Percentiles rank a stretch among this genome's conserved stretches.
These are phyloP conservation scores for Xanthoceras sorbifolium DNA, from an alignment of 345 rosid species.

Conservation along the genomic window DNA sequence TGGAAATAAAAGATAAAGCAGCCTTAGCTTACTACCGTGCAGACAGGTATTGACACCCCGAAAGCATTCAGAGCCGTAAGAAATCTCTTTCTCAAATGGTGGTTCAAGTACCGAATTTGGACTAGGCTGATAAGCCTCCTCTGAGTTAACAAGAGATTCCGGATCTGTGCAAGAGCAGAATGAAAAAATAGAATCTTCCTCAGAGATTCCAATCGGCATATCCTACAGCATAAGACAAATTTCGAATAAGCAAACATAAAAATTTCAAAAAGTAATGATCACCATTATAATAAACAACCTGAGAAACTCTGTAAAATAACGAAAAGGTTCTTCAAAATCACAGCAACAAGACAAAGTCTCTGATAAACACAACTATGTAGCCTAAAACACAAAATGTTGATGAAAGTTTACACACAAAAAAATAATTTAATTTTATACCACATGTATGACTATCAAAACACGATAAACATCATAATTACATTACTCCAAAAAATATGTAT, in stretches of 20 bases:
- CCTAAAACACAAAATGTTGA: background rate
- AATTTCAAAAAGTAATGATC: background rate
- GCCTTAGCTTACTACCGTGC: constrained; percentile 41
- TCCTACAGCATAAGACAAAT: constrained; percentile 26
- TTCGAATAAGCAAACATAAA: constrained; percentile 8
- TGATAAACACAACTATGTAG: background rate
- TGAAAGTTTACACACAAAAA: background rate
- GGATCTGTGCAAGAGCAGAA: constrained; percentile 40
- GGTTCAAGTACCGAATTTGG: constrained; percentile 85
- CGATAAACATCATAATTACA: no score
- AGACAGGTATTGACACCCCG: constrained; percentile 26
- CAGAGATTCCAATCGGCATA: constrained; percentile 30
- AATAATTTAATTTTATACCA: background rate
- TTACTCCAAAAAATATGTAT: no score
- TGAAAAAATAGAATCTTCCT: constrained; percentile 44
- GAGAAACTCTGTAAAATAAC: background rate
- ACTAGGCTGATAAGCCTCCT: constrained; percentile 67
- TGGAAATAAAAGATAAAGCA: background rate
- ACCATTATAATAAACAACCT: background rate
- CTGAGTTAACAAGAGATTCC: constrained; percentile 49
- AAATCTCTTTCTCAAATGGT: constrained; percentile 33
- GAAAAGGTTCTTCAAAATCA: background rate
- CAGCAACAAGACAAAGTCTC: background rate
- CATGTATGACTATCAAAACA: no score
- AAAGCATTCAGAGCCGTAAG: constrained; percentile 34